Evolutionary conservation across 768 basidiomycete genomes (phyloP).

Genomic region (Inosperma sp.): DNA sequence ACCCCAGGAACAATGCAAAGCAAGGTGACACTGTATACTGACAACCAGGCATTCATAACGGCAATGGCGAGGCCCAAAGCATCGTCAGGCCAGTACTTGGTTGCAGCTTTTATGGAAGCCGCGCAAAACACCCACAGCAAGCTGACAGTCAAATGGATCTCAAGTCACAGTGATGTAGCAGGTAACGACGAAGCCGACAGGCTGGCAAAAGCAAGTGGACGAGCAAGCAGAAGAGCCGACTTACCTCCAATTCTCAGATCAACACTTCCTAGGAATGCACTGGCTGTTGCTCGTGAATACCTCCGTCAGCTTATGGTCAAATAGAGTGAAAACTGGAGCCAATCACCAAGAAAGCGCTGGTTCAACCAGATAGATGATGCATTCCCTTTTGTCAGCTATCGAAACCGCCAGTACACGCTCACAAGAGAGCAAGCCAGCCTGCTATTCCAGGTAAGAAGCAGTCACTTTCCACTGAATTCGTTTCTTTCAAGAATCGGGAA

Average conservation of each 20-base stretch:
- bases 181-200: not conserved
- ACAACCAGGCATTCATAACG: not conserved
- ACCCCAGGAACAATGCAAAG: too few species aligned
- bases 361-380: not conserved
- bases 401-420: constrained; percentile 15
- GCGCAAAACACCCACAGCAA: not conserved
- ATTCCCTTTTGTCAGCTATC: not conserved
- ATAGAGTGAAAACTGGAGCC: not conserved
- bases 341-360: not conserved
- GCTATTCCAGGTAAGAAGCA: not conserved
- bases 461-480: not conserved
- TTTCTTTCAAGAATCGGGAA: not conserved
- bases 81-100: not conserved
- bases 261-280: not conserved
- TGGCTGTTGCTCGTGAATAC: not conserved
- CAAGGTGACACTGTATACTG: not conserved
- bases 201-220: not conserved
- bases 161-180: not conserved
- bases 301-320: not conserved
- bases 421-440: not conserved
- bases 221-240: not conserved
- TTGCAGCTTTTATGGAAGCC: not conserved
- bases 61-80: not conserved
- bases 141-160: not conserved
- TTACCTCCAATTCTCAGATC: not conserved